Base-by-base conservation (phyloP, 768 basidiomycete species). In the Bullera alba region DNA sequence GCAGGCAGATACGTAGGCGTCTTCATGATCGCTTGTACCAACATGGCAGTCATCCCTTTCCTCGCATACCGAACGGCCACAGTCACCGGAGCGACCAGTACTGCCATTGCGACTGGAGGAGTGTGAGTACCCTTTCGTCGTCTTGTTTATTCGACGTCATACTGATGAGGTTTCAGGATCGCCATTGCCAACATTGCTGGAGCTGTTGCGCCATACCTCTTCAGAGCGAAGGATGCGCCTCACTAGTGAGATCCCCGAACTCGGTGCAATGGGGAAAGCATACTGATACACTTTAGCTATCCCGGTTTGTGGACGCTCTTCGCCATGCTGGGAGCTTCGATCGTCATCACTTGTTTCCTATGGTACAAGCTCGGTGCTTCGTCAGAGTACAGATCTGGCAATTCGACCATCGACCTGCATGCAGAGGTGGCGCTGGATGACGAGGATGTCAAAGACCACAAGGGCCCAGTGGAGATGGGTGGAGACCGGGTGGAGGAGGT, bases 281-380 rank as follows among this genome's bases (percentile, higher is more conserved):
- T 19, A 5, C 17, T 26, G 34, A 38, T 54, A 42, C 45, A 7
- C 46, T 42, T 3, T 41, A 53, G 63, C 56, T 51, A 57, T 39
- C 65, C 61, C 42, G 67, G 67, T 29, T 50, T 61, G 35, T 69
- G 67, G 67, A 63, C 60, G 1, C 60, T 58, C 8, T 69, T 69
- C 46, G 56, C 53, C 22, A 52, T 66, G 50, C 22, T 69, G 14
- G 64, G 48, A 2, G 19, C 58, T 14, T 32, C 64, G 3, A 47
- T 37, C 2, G 0, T 57, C 37, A 35, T 66, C 30, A 53, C 52
- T 3, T 38, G 37, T 21, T 45, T 58, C 41, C 47, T 69, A 0
- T 69, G 67, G 67, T 66, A 39, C 51, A 57, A 46, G 47, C 55
- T 69, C 19, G 67, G 67, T 17, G 30, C 47, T 3, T 58, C 61